A percentile compares a stretch with the other conserved stretches of the same genome.
phyloP scores from a whole-genome alignment of 139 green algal species.

The Trebouxia sp. region DNA sequence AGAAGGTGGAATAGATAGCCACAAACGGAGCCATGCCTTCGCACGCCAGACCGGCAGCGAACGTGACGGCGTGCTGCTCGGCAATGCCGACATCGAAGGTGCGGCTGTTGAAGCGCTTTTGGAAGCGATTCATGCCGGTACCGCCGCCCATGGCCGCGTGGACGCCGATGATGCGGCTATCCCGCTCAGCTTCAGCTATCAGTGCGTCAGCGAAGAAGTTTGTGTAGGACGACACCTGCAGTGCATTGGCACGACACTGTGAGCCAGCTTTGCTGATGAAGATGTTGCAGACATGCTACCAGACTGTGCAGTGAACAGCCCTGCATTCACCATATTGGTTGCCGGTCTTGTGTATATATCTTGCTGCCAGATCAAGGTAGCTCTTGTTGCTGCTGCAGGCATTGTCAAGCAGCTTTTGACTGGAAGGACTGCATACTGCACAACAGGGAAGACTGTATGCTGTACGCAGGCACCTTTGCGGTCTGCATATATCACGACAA shows the following conservation, averaged over 20 bases:
- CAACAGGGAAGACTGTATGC: background rate
- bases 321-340: too few relatives aligned
- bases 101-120: constrained; percentile 79
- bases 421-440: background rate
- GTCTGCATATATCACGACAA: too few relatives aligned
- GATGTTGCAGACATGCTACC: too few relatives aligned
- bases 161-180: constrained; percentile 90
- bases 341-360: too few relatives aligned
- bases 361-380: too few relatives aligned
- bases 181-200: constrained; percentile 90
- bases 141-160: constrained; percentile 99
- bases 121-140: constrained; percentile 89
- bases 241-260: too few relatives aligned
- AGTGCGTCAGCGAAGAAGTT: constrained; percentile 98
- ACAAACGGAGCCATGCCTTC: constrained; percentile 94
- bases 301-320: too few relatives aligned
- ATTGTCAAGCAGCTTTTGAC: too few relatives aligned
- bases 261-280: too few relatives aligned
- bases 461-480: too few relatives aligned
- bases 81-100: constrained; percentile 99
- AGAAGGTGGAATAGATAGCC: constrained; percentile 98
- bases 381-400: too few relatives aligned
- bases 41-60: constrained; percentile 79
- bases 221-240: constrained; percentile 88
- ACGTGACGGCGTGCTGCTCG: constrained; percentile 89